phyloP scores from a whole-genome alignment of 2,329 filamentous ascomycete species.

The Calonectria pauciramosa region DNA sequence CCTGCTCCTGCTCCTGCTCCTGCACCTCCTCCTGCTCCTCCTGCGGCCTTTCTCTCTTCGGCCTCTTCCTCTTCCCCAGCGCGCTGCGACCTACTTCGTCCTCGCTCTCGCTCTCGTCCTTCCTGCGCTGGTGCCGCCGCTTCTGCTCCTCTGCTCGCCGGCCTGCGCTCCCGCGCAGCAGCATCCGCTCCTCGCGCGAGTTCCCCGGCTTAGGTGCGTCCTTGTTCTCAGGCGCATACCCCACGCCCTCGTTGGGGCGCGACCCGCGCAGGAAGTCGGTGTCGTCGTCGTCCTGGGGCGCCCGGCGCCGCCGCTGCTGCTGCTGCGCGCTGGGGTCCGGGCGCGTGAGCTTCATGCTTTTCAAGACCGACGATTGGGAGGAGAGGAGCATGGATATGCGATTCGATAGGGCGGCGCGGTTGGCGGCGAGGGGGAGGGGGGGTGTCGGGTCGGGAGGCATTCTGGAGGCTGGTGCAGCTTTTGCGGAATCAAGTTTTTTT shows the following conservation, averaged over 20 bases:
- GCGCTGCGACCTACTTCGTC: constrained; percentile 54
- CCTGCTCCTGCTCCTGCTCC: background rate
- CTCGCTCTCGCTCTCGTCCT: constrained; percentile 51
- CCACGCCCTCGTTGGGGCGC: constrained; percentile 57
- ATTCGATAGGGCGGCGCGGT: constrained; percentile 57
- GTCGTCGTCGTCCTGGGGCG: constrained; percentile 35
- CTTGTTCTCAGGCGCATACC: constrained; percentile 51
- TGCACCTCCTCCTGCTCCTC: constrained; percentile 2
- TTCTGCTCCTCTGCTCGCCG: constrained; percentile 37
- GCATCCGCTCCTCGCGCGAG: constrained; percentile 45
- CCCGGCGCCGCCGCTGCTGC: constrained; percentile 15
- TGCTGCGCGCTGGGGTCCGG: constrained; percentile 25
- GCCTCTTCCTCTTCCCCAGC: constrained; percentile 55
- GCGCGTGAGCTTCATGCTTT: constrained; percentile 46
- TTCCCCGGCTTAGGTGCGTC: constrained; percentile 40
- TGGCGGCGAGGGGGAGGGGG: constrained; percentile 53
- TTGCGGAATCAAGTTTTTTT: background rate
- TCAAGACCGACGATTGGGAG: constrained; percentile 51
- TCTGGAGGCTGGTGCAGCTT: constrained; percentile 7
- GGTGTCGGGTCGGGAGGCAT: constrained; percentile 42
- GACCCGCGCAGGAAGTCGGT: constrained; percentile 43
- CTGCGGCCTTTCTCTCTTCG: constrained; percentile 32
- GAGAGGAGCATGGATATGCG: constrained; percentile 57
- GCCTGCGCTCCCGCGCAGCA: constrained; percentile 51
- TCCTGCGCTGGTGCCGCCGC: constrained; percentile 24